A percentile compares a stretch with the other conserved stretches of the same genome.
These are phyloP conservation scores for Didymella pinodella DNA, from an alignment of 2,329 filamentous ascomycete species.

Conservation along the genomic window DNA sequence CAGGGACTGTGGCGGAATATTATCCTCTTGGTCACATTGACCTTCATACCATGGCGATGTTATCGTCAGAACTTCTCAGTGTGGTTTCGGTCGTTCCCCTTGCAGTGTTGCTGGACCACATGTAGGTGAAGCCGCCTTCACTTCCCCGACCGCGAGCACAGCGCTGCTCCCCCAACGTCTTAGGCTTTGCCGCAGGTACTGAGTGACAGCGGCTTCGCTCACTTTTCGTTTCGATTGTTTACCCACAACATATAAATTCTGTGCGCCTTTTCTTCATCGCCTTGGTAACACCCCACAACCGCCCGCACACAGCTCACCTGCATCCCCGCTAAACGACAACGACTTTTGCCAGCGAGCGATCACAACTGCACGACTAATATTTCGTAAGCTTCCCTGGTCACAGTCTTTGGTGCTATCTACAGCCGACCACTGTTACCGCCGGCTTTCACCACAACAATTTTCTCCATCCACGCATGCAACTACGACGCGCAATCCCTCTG, in stretches of 20 bases:
- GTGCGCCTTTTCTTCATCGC: not conserved
- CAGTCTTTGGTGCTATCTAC: not conserved
- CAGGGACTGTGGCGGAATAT: not conserved
- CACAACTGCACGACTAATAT: not conserved
- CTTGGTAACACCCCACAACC: not conserved
- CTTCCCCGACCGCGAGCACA: not conserved
- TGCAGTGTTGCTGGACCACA: not conserved
- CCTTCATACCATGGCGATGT: not conserved
- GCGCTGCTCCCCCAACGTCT: not conserved
- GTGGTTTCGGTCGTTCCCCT: not conserved
- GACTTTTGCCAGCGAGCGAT: not conserved
- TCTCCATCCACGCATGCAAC: not conserved
- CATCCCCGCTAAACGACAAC: not conserved
- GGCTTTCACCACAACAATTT: not conserved
- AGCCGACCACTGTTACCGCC: not conserved
- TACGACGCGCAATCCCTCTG: not conserved
- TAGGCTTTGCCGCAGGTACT: not conserved
- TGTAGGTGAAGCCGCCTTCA: conserved; percentile 9
- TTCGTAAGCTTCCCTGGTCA: not conserved
- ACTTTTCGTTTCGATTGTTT: not conserved
- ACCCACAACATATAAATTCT: not conserved
- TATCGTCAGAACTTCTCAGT: not conserved
- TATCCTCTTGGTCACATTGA: not conserved
- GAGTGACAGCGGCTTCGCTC: not conserved
- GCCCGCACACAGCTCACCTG: not conserved